Base-by-base conservation (phyloP, 2,329 filamentous ascomycete genomes). In the Ceratocystis diversiconidia region DNA sequence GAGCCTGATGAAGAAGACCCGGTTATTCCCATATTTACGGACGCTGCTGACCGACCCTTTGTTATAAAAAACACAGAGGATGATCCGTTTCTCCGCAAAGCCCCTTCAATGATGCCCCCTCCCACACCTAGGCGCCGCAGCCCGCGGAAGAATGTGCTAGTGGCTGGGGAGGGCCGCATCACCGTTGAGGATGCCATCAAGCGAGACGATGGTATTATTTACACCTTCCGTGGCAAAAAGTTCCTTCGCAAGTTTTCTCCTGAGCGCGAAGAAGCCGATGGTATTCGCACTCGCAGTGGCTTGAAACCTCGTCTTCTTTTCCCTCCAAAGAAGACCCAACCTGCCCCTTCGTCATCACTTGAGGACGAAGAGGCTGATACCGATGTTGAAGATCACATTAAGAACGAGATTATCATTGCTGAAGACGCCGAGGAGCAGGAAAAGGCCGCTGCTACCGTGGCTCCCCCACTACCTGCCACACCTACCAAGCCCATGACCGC, bases 141-240 rank as follows among this genome's bases (percentile, higher is more conserved):
- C 77, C 83, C 81, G 72, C 80, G 79, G 69, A 81, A 80, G 71
- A 75, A 78, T 63, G 77, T 85, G 28, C 73, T 74, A 19, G 79
- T 85, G 67, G 79, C 80, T 0, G 83, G 85, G 52, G 82, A 85
- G 71, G 81, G 82, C 36, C 75, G 78, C 30, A 77, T 82, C 70
- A 76, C 82, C 2, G 77, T 90, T 68, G 82, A 89, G 5, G 82
- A 87, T 59, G 84, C 84, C 15, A 79, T 82, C 2, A 74, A 79
- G 41, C 85, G 87, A 36, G 81, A 85, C 3, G 87, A 92, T 73
- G 89, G 89, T 67, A 80, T 90, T 72, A 78, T 91, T 68, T 90
- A 85, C 71, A 81, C 85, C 12, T 92, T 92, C 79, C 89, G 89
- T 71, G 89, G 89, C 73, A 90, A 88, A 78, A 89, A 85, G 73